These are phyloP conservation scores for Aspergillus campestris DNA, from an alignment of 495 filamentous ascomycete genomes.

Conservation along the genomic window DNA sequence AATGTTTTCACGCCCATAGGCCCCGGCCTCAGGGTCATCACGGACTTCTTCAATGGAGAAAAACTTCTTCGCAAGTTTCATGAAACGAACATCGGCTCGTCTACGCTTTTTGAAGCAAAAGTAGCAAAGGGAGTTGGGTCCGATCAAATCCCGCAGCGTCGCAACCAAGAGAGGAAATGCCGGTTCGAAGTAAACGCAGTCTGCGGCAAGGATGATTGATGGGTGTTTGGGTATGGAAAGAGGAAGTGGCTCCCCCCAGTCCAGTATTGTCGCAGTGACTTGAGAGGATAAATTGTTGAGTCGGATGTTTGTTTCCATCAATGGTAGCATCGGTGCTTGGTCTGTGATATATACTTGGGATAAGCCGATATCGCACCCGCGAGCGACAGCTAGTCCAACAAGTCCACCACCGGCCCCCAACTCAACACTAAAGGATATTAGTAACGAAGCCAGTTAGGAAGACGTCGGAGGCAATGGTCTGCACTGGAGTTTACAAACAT, in stretches of 20 bases:
- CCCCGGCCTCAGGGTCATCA: slow-evolving; percentile 48
- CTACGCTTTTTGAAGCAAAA: slow-evolving; percentile 94
- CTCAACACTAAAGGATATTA: slow-evolving; percentile 58
- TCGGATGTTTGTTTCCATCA: slow-evolving; percentile 77
- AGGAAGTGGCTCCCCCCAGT: slow-evolving; percentile 56
- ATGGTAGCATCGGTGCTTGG: slow-evolving; percentile 67
- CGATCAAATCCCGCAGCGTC: slow-evolving; percentile 61
- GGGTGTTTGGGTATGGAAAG: slow-evolving; percentile 38
- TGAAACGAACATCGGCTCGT: slow-evolving; percentile 63
- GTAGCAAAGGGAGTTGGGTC: slow-evolving; percentile 59
- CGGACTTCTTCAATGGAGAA: slow-evolving; percentile 56
- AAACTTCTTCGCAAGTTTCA: slow-evolving; percentile 56
- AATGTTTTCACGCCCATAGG: slow-evolving; percentile 53
- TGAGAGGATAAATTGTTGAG: slow-evolving; percentile 62
- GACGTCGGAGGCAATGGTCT: slow-evolving; percentile 2
- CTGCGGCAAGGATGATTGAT: slow-evolving; percentile 80
- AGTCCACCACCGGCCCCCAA: slow-evolving; percentile 88
- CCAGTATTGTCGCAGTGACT: slow-evolving; percentile 55
- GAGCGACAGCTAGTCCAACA: slow-evolving; percentile 49
- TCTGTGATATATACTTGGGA: slow-evolving; percentile 69
- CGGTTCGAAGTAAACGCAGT: slow-evolving; percentile 96
- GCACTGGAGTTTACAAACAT: slow-evolving; percentile 53
- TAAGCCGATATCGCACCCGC: slow-evolving; percentile 23
- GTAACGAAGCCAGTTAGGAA: slow-evolving; percentile 5
- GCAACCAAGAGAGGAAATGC: slow-evolving; percentile 78